Evolutionary conservation across 1,139 yeast genomes (phyloP).

Genomic region (Saccharomyces hybrid): DNA sequence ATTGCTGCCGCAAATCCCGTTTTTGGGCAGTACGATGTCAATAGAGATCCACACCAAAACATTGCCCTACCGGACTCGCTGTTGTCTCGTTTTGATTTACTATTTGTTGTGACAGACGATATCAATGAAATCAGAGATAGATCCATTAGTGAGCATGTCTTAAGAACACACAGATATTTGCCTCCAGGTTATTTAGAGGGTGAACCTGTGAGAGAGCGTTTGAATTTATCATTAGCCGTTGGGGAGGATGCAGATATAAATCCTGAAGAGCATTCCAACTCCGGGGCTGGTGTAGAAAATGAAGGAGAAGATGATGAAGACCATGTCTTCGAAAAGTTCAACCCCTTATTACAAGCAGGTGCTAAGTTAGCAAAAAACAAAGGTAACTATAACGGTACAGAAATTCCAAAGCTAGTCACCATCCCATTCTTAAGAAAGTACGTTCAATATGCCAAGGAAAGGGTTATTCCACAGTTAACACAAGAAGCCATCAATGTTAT

Average conservation of each 20-base stretch:
- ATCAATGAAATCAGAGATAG: slow-evolving; percentile 81
- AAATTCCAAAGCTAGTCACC: slow-evolving; percentile 56
- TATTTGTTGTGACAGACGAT: slow-evolving; percentile 94
- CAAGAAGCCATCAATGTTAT: slow-evolving; percentile 74
- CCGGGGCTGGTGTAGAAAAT: neutral
- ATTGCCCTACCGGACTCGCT: slow-evolving; percentile 96
- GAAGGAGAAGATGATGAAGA: slow-evolving; percentile 34
- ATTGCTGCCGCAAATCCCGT: slow-evolving; percentile 98
- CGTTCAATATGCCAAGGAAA: slow-evolving; percentile 86
- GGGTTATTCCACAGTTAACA: slow-evolving; percentile 76
- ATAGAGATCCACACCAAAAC: slow-evolving; percentile 92
- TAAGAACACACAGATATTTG: slow-evolving; percentile 84
- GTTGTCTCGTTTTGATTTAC: slow-evolving; percentile 89
- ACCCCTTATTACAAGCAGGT: slow-evolving; percentile 78
- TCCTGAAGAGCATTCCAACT: neutral
- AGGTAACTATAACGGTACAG: slow-evolving; percentile 35
- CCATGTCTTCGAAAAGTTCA: slow-evolving; percentile 70
- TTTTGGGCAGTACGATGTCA: slow-evolving; percentile 92
- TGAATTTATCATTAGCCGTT: slow-evolving; percentile 64
- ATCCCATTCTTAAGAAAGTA: slow-evolving; percentile 87
- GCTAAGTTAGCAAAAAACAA: slow-evolving; percentile 37
- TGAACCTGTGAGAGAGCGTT: slow-evolving; percentile 80
- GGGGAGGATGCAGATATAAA: slow-evolving; percentile 40
- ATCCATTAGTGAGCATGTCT: slow-evolving; percentile 85
- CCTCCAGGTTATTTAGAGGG: slow-evolving; percentile 92